These are phyloP conservation scores for Millerozyma acaciae DNA, from an alignment of 805 yeast species.

Conservation along the genomic window DNA sequence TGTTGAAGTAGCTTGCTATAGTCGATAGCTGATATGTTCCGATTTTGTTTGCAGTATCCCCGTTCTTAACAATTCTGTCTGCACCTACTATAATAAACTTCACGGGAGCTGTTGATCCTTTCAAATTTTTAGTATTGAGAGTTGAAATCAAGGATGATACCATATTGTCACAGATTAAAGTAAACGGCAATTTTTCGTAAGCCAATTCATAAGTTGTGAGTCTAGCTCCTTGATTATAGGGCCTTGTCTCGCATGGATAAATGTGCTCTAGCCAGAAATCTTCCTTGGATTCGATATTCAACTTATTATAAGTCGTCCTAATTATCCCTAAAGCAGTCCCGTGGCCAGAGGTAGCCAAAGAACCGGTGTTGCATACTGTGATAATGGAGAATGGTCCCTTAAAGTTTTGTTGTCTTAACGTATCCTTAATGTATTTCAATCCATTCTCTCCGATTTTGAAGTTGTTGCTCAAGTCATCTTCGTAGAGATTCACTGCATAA, in stretches of 20 bases:
- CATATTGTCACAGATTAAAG: conserved; percentile 88
- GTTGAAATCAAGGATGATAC: conserved; percentile 68
- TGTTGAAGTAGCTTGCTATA: conserved; percentile 52
- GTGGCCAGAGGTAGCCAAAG: conserved; percentile 94
- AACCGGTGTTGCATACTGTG: conserved; percentile 95
- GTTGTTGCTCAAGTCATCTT: conserved; percentile 78
- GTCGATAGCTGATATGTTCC: conserved; percentile 90
- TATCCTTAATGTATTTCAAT: conserved; percentile 54
- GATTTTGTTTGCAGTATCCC: conserved; percentile 94
- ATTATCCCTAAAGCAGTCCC: conserved; percentile 96
- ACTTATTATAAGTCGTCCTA: conserved; percentile 57
- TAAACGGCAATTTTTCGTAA: conserved; percentile 82
- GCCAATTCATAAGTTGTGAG: conserved; percentile 88
- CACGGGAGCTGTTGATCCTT: conserved; percentile 53
- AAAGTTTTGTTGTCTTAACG: conserved; percentile 45
- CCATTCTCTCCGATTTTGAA: conserved; percentile 78
- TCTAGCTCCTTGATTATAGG: conserved; percentile 94
- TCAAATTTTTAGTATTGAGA: conserved; percentile 25
- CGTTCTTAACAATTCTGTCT: conserved; percentile 87
- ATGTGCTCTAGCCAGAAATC: conserved; percentile 60
- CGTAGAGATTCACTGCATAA: conserved; percentile 56
- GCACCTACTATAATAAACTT: conserved; percentile 92
- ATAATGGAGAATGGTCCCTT: conserved; percentile 71
- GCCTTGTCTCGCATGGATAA: conserved; percentile 90
- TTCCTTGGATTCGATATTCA: conserved; percentile 26